Percentiles rank a stretch among this genome's conserved stretches.
phyloP scores from a whole-genome alignment of 306 rosid species.

The Vicia villosa region DNA sequence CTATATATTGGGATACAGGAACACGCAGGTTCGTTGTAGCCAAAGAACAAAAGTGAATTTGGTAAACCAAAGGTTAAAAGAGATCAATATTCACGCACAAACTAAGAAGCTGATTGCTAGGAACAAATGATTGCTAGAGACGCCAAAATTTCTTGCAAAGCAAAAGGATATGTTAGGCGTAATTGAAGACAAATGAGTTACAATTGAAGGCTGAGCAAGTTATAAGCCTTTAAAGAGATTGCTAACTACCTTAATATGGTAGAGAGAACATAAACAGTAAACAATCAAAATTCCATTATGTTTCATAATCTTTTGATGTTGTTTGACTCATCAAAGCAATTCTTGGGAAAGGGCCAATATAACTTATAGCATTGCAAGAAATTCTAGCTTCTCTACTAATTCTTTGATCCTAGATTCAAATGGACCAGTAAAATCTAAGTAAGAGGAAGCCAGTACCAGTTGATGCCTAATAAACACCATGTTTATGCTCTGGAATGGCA shows the following conservation, averaged over 20 bases:
- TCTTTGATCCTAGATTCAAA: not conserved
- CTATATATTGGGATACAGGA: not conserved
- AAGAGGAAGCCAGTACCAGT: not conserved
- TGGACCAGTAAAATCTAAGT: not conserved
- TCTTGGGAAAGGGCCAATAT: not conserved
- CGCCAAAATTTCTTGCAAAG: constrained; percentile 27
- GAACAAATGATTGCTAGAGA: too few relatives aligned
- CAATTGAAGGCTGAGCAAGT: constrained; percentile 5
- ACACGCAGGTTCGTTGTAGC: not conserved
- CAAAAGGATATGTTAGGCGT: constrained; percentile 35
- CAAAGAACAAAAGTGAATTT: constrained; percentile 22
- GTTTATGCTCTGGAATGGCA: not conserved
- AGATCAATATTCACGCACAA: not conserved
- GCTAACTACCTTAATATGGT: constrained; percentile 5
- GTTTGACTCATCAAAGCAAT: not conserved
- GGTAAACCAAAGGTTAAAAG: not conserved
- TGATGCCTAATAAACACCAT: too few relatives aligned
- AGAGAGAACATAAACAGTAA: constrained; percentile 5
- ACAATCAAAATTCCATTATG: not conserved
- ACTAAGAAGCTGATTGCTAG: not conserved
- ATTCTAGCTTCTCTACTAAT: not conserved
- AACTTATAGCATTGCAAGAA: not conserved
- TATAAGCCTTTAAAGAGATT: constrained; percentile 16
- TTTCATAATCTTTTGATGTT: not conserved
- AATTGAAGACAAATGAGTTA: constrained; percentile 7